Evolutionary conservation across 176 grass and related monocot genomes (phyloP).

Genomic region (Elymus sibiricus): DNA sequence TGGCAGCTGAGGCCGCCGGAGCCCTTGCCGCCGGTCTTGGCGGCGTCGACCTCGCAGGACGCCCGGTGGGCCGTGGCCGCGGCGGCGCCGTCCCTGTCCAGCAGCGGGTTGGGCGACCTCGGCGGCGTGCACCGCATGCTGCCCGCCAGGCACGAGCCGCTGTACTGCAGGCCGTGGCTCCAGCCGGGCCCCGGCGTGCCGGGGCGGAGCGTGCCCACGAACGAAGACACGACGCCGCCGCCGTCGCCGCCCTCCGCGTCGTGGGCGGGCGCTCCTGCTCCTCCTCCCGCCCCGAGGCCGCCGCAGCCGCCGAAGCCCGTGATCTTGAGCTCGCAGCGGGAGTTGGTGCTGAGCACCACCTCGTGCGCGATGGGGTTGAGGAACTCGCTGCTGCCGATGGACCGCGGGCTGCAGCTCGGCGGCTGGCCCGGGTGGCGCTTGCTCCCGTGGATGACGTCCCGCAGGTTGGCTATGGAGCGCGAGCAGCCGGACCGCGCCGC

Average conservation of each 20-base stretch:
- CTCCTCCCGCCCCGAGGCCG: not conserved
- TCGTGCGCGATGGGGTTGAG: slow-evolving; percentile 96
- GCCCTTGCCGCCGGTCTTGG: slow-evolving; percentile 19
- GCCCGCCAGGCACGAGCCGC: slow-evolving; percentile 46
- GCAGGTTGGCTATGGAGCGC: slow-evolving; percentile 87
- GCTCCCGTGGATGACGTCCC: slow-evolving; percentile 97
- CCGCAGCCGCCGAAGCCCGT: slow-evolving; percentile 74
- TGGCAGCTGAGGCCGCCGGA: slow-evolving; percentile 50
- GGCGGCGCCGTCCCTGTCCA: slow-evolving; percentile 35
- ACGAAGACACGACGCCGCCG: slow-evolving; percentile 40
- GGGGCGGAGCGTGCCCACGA: slow-evolving; percentile 75
- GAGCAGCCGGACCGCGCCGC: slow-evolving; percentile 74
- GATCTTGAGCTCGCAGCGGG: slow-evolving; percentile 91
- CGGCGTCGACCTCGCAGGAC: slow-evolving; percentile 45
- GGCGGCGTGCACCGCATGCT: slow-evolving; percentile 63
- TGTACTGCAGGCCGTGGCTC: slow-evolving; percentile 53
- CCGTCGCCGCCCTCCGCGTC: not conserved
- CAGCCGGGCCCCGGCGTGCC: slow-evolving; percentile 84
- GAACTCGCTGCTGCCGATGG: slow-evolving; percentile 97
- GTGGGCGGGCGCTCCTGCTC: not conserved
- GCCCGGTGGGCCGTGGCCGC: slow-evolving; percentile 10
- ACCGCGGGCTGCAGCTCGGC: slow-evolving; percentile 84
- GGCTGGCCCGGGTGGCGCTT: slow-evolving; percentile 81
- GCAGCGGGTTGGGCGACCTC: slow-evolving; percentile 55
- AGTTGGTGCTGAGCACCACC: slow-evolving; percentile 92